Conservation (phyloP, 345 rosid genomes). For the Draba incana region DNA sequence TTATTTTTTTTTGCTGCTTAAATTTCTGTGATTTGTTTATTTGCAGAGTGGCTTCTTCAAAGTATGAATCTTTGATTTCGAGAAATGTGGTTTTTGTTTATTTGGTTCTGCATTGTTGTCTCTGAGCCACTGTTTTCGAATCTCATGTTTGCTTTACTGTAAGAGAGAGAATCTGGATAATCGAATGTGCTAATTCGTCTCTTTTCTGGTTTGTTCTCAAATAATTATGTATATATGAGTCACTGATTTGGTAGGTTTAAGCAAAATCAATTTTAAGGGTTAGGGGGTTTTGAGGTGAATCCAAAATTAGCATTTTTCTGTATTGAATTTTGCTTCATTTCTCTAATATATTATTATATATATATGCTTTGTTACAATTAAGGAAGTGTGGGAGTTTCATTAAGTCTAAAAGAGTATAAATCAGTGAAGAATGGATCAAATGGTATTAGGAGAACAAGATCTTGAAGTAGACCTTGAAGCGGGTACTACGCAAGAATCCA, state of each 20-base stretch:
- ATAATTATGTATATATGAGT: not conserved
- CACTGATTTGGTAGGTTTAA: conserved; percentile 13
- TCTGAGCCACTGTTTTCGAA: not conserved
- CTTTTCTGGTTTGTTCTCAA: too few relatives aligned
- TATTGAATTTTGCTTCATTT: not conserved
- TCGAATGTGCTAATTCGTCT: not conserved
- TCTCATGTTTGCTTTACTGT: not conserved
- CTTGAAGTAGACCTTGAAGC: conserved; percentile 68
- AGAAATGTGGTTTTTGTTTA: not conserved
- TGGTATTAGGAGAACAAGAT: conserved; percentile 41
- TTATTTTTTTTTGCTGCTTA: conserved; percentile 6
- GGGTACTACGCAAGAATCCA: conserved; percentile 43
- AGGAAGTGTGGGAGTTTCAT: not conserved
- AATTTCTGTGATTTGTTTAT: not conserved
- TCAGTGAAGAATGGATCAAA: conserved; percentile 42
- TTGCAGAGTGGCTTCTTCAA: not conserved
- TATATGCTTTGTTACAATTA: not conserved
- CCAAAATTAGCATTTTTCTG: conserved; percentile 3
- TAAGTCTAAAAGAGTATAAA: not conserved
- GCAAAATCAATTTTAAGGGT: not conserved
- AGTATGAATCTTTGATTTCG: conserved; percentile 17
- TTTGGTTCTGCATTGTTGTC: conserved; percentile 17
- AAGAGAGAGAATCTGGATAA: not conserved
- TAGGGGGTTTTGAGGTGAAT: not conserved
- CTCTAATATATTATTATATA: conserved; percentile 11